Percentiles rank a stretch among this genome's conserved stretches.
Conservation (phyloP, 768 basidiomycete species). For the Termitomyces sp. region DNA sequence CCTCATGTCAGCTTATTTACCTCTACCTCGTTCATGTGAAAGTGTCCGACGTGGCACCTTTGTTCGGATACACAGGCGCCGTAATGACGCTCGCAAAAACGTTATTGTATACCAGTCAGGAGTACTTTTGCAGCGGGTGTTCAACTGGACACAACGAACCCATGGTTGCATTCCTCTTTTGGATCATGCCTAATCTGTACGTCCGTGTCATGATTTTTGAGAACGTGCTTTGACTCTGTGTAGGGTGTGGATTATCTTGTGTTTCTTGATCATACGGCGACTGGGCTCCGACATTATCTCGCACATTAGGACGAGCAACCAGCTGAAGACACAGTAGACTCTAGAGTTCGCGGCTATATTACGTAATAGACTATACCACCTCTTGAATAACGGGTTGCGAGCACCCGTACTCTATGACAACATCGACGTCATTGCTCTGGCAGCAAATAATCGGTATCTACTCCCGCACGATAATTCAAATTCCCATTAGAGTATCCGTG, state of each 20-base stretch:
- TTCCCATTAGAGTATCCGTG: not conserved
- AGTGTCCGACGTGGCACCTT: conserved; percentile 48
- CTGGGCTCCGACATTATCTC: conserved; percentile 31
- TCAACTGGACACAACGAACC: conserved; percentile 57
- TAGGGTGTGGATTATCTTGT: conserved; percentile 30
- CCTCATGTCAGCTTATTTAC: conserved; percentile 39
- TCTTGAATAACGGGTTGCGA: not conserved
- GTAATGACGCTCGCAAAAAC: conserved; percentile 79
- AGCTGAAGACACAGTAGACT: conserved; percentile 15
- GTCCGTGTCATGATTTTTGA: conserved; percentile 16
- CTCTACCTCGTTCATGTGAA: conserved; percentile 59
- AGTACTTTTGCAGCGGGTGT: conserved; percentile 69
- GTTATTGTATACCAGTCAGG: conserved; percentile 64
- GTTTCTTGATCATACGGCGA: conserved; percentile 29
- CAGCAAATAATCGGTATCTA: not conserved
- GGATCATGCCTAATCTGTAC: conserved; percentile 70
- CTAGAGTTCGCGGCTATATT: conserved; percentile 4
- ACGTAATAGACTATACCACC: conserved; percentile 12
- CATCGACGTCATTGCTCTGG: conserved; percentile 2
- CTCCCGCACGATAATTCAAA: not conserved
- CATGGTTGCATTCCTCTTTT: conserved; percentile 47
- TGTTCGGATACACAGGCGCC: conserved; percentile 69
- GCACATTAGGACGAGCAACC: conserved; percentile 13
- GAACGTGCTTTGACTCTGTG: not conserved
- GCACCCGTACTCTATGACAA: not conserved